Conservation (phyloP, 2,329 filamentous ascomycete genomes). For the Onygenales sp. region DNA sequence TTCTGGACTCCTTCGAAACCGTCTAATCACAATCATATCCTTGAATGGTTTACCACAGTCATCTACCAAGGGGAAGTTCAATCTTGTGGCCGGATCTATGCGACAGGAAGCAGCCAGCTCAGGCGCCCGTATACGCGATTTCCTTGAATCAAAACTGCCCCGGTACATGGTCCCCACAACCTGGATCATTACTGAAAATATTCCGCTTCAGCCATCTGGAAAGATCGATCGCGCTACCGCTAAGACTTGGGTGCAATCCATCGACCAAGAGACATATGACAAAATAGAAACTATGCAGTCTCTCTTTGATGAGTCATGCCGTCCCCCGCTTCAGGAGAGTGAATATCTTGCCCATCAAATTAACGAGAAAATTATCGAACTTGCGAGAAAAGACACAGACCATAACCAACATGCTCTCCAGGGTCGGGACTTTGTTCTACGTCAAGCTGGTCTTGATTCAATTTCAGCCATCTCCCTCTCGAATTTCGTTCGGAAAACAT, state of each 20-base stretch:
- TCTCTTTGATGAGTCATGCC: background rate
- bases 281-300: background rate
- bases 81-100: background rate
- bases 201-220: slow-evolving; percentile 30
- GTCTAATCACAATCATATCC: slow-evolving; percentile 8
- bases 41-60: background rate
- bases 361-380: background rate
- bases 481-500: background rate
- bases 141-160: slow-evolving; percentile 15
- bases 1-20: background rate
- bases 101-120: slow-evolving; percentile 1
- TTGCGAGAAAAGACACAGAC: background rate
- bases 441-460: background rate
- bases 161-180: slow-evolving; percentile 26
- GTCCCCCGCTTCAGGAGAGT: background rate
- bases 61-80: background rate
- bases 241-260: background rate
- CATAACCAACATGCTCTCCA: background rate
- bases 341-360: background rate
- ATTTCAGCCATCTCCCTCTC: background rate
- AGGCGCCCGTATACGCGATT: slow-evolving; percentile 6
- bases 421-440: background rate
- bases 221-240: slow-evolving; percentile 25
- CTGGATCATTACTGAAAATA: slow-evolving; percentile 27
- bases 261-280: background rate